These are phyloP conservation scores for Dryadomyces quercivorus DNA, from an alignment of 2,329 filamentous ascomycete genomes.

Conservation along the genomic window DNA sequence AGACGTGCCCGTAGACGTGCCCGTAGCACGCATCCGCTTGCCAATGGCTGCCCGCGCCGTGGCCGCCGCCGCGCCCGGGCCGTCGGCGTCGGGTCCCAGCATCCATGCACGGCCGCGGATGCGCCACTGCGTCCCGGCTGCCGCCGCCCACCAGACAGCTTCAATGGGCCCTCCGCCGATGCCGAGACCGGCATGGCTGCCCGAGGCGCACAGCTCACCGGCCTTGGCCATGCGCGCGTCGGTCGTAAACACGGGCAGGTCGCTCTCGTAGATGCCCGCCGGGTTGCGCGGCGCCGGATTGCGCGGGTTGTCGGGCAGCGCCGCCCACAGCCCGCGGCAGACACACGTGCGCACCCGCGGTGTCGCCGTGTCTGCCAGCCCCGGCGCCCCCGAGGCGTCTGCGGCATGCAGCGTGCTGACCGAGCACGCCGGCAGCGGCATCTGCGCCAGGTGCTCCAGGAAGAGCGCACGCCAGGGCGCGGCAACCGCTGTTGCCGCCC, in stretches of 20 bases:
- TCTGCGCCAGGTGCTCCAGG: constrained; percentile 34
- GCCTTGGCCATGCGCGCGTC: constrained; percentile 82
- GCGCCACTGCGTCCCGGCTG: constrained; percentile 70
- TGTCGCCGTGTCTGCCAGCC: constrained; percentile 13
- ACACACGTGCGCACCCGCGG: constrained; percentile 68
- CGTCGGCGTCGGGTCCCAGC: constrained; percentile 50
- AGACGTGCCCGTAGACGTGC: too few relatives aligned
- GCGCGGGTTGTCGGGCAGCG: constrained; percentile 57
- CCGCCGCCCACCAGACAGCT: constrained; percentile 79
- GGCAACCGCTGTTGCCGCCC: constrained; percentile 11
- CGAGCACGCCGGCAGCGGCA: constrained; percentile 35
- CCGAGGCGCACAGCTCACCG: constrained; percentile 50
- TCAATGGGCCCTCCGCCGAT: constrained; percentile 51
- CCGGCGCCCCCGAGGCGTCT: too few relatives aligned
- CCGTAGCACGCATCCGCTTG: constrained; percentile 28
- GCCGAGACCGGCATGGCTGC: constrained; percentile 29
- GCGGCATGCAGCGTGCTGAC: constrained; percentile 35
- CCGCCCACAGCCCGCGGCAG: constrained; percentile 73
- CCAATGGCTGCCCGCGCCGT: constrained; percentile 60
- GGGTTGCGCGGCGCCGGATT: constrained; percentile 66
- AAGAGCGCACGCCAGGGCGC: constrained; percentile 44
- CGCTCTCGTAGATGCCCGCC: constrained; percentile 52
- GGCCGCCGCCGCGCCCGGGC: constrained; percentile 41
- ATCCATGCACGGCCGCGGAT: constrained; percentile 66
- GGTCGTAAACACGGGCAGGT: constrained; percentile 74